A percentile compares a stretch with the other conserved stretches of the same genome.
Evolutionary conservation across 2,329 filamentous ascomycete species (phyloP).

Genomic region (Cercospora berteroae): DNA sequence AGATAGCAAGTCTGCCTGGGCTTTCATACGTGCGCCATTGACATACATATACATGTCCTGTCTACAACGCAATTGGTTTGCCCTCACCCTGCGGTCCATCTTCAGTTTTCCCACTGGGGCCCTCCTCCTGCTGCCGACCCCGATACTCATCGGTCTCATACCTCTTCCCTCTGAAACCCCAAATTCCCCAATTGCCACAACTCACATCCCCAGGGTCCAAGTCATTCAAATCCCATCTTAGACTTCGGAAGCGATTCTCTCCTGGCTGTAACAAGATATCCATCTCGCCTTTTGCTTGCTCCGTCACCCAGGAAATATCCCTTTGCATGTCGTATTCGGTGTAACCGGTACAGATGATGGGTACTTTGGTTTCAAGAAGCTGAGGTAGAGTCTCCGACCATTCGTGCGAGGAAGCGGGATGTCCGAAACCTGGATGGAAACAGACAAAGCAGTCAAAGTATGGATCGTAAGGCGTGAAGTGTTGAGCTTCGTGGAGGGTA

Average conservation of each 20-base stretch:
- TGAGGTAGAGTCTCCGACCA: constrained; percentile 89
- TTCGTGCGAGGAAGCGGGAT: constrained; percentile 88
- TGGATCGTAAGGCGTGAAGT: constrained; percentile 92
- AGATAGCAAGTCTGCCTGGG: neutral
- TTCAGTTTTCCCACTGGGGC: neutral
- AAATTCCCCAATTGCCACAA: constrained; percentile 95
- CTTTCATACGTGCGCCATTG: neutral
- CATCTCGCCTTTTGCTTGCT: constrained; percentile 84
- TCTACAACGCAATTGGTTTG: constrained; percentile 11
- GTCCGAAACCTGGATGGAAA: constrained; percentile 94
- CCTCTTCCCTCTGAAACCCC: constrained; percentile 97
- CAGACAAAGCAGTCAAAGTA: constrained; percentile 98
- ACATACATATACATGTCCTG: neutral
- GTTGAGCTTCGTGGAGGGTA: constrained; percentile 83
- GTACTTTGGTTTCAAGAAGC: constrained; percentile 90
- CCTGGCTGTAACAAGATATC: constrained; percentile 88
- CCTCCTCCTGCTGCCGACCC: constrained; percentile 15
- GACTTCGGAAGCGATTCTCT: constrained; percentile 89
- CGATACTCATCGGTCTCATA: constrained; percentile 59
- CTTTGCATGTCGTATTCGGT: constrained; percentile 93
- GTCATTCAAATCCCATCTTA: constrained; percentile 96
- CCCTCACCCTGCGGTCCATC: neutral
- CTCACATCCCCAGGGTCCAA: constrained; percentile 90
- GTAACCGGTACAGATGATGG: constrained; percentile 92
- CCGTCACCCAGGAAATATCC: constrained; percentile 84